Percentiles rank a stretch among this genome's conserved stretches.
phyloP scores from a whole-genome alignment of 768 basidiomycete genomes.

The Agaricus sinodeliciosus region DNA sequence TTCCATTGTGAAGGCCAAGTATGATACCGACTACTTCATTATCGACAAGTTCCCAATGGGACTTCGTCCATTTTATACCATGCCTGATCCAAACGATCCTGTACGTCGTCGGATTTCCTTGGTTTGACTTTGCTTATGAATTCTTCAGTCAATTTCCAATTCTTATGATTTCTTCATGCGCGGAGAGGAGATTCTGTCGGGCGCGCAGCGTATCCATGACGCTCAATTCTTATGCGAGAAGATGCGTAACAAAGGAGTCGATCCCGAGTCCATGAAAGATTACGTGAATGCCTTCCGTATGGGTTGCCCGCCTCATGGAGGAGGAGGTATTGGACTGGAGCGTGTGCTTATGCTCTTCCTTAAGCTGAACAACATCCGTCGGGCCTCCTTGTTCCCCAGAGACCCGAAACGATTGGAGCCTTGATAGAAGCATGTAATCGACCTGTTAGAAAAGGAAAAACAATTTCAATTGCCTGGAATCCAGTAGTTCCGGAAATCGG shows the following conservation, averaged over 20 bases:
- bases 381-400: conserved; percentile 91
- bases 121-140: background rate
- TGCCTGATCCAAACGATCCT: conserved; percentile 91
- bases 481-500: conserved; percentile 8
- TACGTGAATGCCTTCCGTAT: conserved; percentile 94
- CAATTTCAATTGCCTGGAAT: conserved; percentile 8
- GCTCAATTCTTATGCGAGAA: conserved; percentile 71
- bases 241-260: conserved; percentile 84
- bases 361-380: conserved; percentile 91
- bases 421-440: conserved; percentile 24
- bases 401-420: conserved; percentile 95
- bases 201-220: conserved; percentile 97
- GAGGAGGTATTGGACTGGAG: conserved; percentile 93
- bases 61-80: conserved; percentile 97
- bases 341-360: conserved; percentile 97
- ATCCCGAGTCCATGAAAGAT: conserved; percentile 85
- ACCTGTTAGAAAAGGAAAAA: conserved; percentile 13
- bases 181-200: conserved; percentile 97
- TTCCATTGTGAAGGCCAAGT: conserved; percentile 83
- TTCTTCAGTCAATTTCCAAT: conserved; percentile 76
- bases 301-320: conserved; percentile 94
- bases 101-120: conserved; percentile 35
- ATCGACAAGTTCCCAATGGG: conserved; percentile 98
- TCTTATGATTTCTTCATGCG: conserved; percentile 99
- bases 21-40: conserved; percentile 98